Percentiles rank a stretch among this genome's conserved stretches.
These are phyloP conservation scores for Nakataea oryzae DNA, from an alignment of 2,329 filamentous ascomycete genomes.

Conservation along the genomic window DNA sequence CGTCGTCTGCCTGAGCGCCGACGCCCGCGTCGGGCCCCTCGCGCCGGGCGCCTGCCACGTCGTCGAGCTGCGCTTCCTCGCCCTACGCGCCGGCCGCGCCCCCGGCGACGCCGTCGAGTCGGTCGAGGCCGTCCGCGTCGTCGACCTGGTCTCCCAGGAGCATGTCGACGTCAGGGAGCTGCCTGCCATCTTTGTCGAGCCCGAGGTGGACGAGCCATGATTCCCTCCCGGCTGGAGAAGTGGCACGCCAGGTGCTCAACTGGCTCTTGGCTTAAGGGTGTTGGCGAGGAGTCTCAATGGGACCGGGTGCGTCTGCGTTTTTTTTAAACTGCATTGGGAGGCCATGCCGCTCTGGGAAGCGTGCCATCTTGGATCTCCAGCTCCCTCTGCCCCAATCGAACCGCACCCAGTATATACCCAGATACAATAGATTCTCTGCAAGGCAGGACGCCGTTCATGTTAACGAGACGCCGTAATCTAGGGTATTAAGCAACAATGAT, in stretches of 20 bases:
- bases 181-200: conserved; percentile 53
- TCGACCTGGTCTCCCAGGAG: conserved; percentile 65
- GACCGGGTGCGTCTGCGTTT: not conserved
- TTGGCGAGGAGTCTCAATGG: not conserved
- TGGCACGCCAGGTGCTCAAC: not conserved
- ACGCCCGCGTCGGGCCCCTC: conserved; percentile 63
- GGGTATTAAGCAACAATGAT: not conserved
- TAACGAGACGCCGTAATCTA: not conserved
- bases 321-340: too few species aligned
- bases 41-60: conserved; percentile 64
- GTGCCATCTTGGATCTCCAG: not conserved
- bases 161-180: conserved; percentile 68
- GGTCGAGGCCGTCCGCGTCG: conserved; percentile 62
- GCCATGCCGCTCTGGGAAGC: not conserved
- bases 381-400: not conserved
- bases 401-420: not conserved
- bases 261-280: too few species aligned
- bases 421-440: not conserved
- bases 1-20: conserved; percentile 64
- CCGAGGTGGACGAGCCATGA: conserved; percentile 5
- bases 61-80: conserved; percentile 61
- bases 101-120: conserved; percentile 54
- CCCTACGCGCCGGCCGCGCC: conserved; percentile 56
- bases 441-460: not conserved
- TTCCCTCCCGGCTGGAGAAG: too few species aligned